Base-by-base conservation (phyloP, 2,329 filamentous ascomycete genomes). In the Graphiopsis chlorocephala region DNA sequence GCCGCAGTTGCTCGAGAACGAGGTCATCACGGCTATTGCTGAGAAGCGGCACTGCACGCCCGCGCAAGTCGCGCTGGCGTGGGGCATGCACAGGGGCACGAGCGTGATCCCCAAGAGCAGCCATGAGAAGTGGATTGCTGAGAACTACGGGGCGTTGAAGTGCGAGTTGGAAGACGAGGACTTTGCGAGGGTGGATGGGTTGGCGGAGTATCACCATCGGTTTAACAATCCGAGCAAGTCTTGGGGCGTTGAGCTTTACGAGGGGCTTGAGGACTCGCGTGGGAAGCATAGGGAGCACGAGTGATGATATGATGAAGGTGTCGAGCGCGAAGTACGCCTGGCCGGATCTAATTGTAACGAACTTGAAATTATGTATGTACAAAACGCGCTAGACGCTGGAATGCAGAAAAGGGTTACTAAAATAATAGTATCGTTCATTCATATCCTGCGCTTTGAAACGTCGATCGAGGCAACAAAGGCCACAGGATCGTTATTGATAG, bases 51-150 rank as follows among this genome's bases (percentile, higher is more conserved):
- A 77, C 56, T 78, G 76, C 45, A 81, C 80, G 17, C 70, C 77
- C 0, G 78, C 82, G 0, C 81, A 83, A 65, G 74, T 80, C 0
- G 74, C 82, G 5, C 73, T 85, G 4, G 79, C 77, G 1, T 85
- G 83, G 83, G 81, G 80, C 0, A 72, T 83, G 7, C 76, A 78
- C 65, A 72, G 83, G 20, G 81, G 80, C 11, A 82, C 80, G 2
- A 73, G 77, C 47, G 80, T 85, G 4, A 84, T 85, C 47, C 84
- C 83, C 1, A 85, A 85, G 73, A 82, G 78, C 61, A 76, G 76
- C 4, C 79, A 81, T 65, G 75, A 77, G 59, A 68, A 74, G 47
- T 71, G 79, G 38, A 80, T 84, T 26, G 64, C 71, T 20, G 79
- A 84, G 71, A 84, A 85, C 66, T 73, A 81, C 7, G 76, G 72